Conservation (phyloP, 441 rosid species). For the Populus hybrid region DNA sequence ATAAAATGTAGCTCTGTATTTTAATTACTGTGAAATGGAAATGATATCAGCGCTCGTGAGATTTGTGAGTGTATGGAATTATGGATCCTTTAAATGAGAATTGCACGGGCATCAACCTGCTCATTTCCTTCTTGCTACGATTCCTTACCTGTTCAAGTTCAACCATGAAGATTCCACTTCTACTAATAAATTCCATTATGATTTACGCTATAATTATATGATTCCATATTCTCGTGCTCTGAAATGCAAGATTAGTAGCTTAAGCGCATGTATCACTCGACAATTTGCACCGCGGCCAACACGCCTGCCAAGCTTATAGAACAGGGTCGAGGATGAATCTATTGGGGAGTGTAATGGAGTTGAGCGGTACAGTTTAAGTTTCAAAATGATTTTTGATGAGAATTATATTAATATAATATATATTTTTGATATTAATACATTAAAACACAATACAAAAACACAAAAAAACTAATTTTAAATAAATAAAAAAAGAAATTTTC, state of each 20-base stretch:
- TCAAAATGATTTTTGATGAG: too few species aligned
- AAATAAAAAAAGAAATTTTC: too few species aligned
- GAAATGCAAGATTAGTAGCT: neutral
- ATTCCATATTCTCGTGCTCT: neutral
- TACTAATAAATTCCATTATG: neutral
- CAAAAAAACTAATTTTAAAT: too few species aligned
- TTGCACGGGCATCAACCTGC: neutral
- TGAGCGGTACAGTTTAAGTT: too few species aligned
- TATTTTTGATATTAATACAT: too few species aligned
- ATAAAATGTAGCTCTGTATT: neutral
- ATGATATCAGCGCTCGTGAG: neutral
- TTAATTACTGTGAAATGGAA: neutral
- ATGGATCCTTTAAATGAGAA: neutral
- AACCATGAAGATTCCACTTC: neutral
- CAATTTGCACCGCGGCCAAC: neutral
- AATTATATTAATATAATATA: too few species aligned
- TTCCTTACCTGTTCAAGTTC: neutral
- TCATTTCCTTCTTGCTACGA: neutral
- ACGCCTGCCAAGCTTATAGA: neutral
- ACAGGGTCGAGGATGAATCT: neutral
- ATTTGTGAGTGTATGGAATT: neutral
- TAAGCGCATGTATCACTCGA: neutral
- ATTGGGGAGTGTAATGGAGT: too few species aligned
- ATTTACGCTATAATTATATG: neutral
- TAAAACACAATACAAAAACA: too few species aligned